phyloP scores from a whole-genome alignment of 228 moss, liverwort and hornwort species.

The Sphagnum magellanicum region DNA sequence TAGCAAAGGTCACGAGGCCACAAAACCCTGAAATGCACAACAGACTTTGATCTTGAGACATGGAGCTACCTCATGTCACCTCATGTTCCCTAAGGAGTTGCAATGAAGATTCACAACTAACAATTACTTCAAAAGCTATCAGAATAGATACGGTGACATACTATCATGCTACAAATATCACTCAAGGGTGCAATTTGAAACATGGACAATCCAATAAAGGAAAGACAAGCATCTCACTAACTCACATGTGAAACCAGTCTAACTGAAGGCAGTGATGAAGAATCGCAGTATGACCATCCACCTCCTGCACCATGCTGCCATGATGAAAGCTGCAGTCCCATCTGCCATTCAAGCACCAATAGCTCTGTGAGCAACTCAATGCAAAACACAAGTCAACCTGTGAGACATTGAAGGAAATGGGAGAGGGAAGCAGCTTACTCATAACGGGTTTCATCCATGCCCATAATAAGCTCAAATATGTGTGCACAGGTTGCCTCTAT shows the following conservation, averaged over 20 bases:
- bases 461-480: slow-evolving; percentile 85
- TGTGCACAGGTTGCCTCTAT: slow-evolving; percentile 79
- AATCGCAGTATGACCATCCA: slow-evolving; percentile 75
- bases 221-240: not conserved
- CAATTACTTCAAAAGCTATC: too few species aligned
- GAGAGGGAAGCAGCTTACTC: slow-evolving; percentile 42
- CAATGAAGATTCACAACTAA: too few species aligned
- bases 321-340: slow-evolving; percentile 91
- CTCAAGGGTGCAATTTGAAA: too few species aligned
- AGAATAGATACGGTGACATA: too few species aligned
- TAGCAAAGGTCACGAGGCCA: slow-evolving; percentile 98
- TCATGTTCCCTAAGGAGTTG: too few species aligned
- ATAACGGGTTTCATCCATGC: slow-evolving; percentile 77
- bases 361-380: not conserved
- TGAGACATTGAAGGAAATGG: too few species aligned
- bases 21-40: slow-evolving; percentile 37
- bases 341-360: slow-evolving; percentile 27
- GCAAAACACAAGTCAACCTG: not conserved
- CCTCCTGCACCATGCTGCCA: slow-evolving; percentile 64
- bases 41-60: too few species aligned
- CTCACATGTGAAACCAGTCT: slow-evolving; percentile 84
- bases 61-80: too few species aligned
- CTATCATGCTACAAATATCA: too few species aligned
- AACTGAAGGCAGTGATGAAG: slow-evolving; percentile 67
- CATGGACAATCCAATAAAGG: not conserved